Conservation (phyloP, 176 grass and related monocot genomes). For the Avena eriantha region DNA sequence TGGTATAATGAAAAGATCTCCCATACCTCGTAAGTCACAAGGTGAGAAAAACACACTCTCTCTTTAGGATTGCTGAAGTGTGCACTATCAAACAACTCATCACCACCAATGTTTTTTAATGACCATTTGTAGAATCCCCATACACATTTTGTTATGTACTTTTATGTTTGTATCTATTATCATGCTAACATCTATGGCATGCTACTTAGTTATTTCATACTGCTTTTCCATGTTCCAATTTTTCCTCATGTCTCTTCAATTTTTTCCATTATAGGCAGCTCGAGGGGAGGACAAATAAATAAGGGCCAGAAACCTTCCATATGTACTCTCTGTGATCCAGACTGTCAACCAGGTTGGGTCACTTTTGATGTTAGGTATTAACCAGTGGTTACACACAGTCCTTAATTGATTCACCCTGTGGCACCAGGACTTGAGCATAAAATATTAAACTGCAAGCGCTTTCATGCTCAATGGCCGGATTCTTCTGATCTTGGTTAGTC, state of each 20-base stretch:
- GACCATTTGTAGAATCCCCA: too few relatives aligned
- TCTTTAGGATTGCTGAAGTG: too few relatives aligned
- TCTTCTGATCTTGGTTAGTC: neutral
- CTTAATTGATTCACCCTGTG: neutral
- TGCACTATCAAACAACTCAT: too few relatives aligned
- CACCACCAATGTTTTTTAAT: too few relatives aligned
- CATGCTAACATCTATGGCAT: too few relatives aligned
- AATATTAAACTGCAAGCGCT: neutral
- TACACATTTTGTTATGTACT: too few relatives aligned
- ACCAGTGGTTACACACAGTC: neutral
- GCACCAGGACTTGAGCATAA: neutral
- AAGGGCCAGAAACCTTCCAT: neutral
- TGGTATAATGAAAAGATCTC: too few relatives aligned
- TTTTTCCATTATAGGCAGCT: neutral
- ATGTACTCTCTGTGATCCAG: neutral
- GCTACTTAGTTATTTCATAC: neutral
- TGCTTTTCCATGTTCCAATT: neutral
- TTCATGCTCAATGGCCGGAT: neutral
- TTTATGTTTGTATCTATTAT: too few relatives aligned
- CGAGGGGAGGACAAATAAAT: neutral
- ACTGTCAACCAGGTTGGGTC: slow-evolving; percentile 3
- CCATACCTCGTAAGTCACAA: too few relatives aligned
- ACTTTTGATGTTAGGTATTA: neutral
- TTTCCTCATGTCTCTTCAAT: neutral
- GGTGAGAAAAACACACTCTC: too few relatives aligned